These are phyloP conservation scores for Exophiala sp. DNA, from an alignment of 2,329 filamentous ascomycete species.

Conservation along the genomic window DNA sequence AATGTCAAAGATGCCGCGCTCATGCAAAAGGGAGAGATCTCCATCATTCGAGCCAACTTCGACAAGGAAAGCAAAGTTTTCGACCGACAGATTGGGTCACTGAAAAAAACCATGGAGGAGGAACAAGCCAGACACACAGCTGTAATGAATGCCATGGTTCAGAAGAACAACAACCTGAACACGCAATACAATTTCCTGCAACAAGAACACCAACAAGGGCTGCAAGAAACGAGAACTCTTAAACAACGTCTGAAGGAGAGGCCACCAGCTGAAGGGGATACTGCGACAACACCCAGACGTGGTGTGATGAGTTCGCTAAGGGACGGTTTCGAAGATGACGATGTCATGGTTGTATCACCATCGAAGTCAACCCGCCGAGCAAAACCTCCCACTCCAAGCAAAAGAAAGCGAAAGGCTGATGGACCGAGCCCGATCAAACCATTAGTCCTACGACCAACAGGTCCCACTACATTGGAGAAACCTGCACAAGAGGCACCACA, in stretches of 20 bases:
- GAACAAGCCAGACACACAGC: slow-evolving; percentile 51
- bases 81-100: slow-evolving; percentile 50
- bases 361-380: slow-evolving; percentile 48
- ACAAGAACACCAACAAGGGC: slow-evolving; percentile 57
- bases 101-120: slow-evolving; percentile 55
- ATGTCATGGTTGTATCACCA: slow-evolving; percentile 55
- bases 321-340: slow-evolving; percentile 63
- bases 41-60: slow-evolving; percentile 59
- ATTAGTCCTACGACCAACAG: slow-evolving; percentile 35
- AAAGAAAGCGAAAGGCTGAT: slow-evolving; percentile 53
- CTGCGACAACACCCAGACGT: slow-evolving; percentile 50
- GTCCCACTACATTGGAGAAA: slow-evolving; percentile 15
- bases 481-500: slow-evolving; percentile 26
- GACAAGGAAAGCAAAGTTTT: slow-evolving; percentile 52
- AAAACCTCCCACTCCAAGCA: slow-evolving; percentile 55
- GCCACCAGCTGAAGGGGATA: slow-evolving; percentile 32
- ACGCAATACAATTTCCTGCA: slow-evolving; percentile 60
- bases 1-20: slow-evolving; percentile 41
- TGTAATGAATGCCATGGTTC: slow-evolving; percentile 52
- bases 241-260: slow-evolving; percentile 36
- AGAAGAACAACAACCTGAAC: slow-evolving; percentile 54
- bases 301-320: slow-evolving; percentile 44
- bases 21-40: slow-evolving; percentile 58
- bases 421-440: slow-evolving; percentile 50
- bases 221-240: slow-evolving; percentile 44